Base-by-base conservation (phyloP, 2,329 filamentous ascomycete genomes). In the Bisporella sp. region DNA sequence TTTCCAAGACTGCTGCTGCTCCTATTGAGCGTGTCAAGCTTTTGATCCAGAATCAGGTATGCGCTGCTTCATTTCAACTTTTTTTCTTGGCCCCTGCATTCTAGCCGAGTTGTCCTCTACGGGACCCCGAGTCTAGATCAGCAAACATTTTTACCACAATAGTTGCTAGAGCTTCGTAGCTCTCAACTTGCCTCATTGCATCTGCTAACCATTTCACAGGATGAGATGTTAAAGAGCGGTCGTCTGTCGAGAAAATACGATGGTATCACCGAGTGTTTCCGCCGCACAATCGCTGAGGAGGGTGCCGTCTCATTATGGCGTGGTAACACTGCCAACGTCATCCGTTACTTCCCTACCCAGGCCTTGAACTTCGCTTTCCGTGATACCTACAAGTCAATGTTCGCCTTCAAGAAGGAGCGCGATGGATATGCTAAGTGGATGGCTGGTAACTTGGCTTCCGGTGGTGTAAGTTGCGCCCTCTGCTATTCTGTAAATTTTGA, bases 11-110 rank as follows among this genome's bases (percentile, higher is more conserved):
- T 66, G 93, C 93, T 71, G 93, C 93, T 73, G 93, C 93, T 78
- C 93, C 93, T 78, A 99, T 99, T 69, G 93, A 99, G 91, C 93
- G 93, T 90, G 87, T 99, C 79, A 99, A 99, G 91, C 93, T 99
- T 72, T 89, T 99, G 71, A 95, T 99, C 81, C 93, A 99, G 84
- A 99, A 99, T 82, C 93, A 99, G 87, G 91, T 96, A 84, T 64
- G 89, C 80, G 48, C 8, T n/a, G n/a, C 35, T 37, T 8, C 35
- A 37, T 8, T 9, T 8, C 8, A 37, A 37, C 2, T 4, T 9
- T 37, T 37, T 37, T 37, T 37, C 4, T 4, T 37, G 2, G 35
- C 8, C 35, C 35, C 35, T n/a, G 35, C n/a, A 37, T 37, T 9
- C 35, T 9, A 21, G 21, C 21, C 21, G 21, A 21, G 21, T 21